Base-by-base conservation (phyloP, 202 grass and related monocot genomes). In the Dendrocalamus latiflorus region DNA sequence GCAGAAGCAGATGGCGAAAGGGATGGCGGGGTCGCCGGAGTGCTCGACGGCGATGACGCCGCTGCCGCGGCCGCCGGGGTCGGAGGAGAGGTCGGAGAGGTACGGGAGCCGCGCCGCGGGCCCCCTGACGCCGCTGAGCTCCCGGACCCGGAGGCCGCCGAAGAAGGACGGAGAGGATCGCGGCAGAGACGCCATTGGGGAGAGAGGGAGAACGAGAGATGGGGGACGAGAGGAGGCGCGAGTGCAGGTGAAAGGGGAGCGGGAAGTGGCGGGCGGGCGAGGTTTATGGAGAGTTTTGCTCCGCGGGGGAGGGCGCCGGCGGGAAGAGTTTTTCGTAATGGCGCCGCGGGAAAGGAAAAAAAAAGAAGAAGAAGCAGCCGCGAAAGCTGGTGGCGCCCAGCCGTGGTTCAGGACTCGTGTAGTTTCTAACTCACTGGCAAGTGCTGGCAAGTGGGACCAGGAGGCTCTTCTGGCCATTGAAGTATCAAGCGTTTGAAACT, bases 1-100 rank as follows among this genome's bases (percentile, higher is more conserved):
- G 89, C 91, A 93, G 81, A 95, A 98, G 49, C 93, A 95, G 70
- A 98, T 54, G 90, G 92, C 86, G 50, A 91, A 89, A 8, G 95
- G 93, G 71, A 88, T 92, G 22, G 90, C 85, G 22, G 73, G 5
- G 34, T 58, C 75, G 45, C 91, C 90, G 39, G 65, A 48, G 74
- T 95, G 91, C 38, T 98, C 91, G 62, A 95, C 76, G 24, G 93
- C 53, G n/a, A 98, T 67, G 41, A 98, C 93, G 16, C 95, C 93
- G 38, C 81, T 34, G 51, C 92, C 90, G 20, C 53, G 63, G 16
- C 85, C 83, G 34, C 90, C 83, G 6, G 78, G 81, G 51, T 98
- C 87, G 49, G 93, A 98, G 18, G 95, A 90, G 61, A 95, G 92
- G 22, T 95, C 92, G 5, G 72, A 70, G 28, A 77, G 80, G 84